Base-by-base conservation (phyloP, 2,329 filamentous ascomycete genomes). In the Trichoderma hamatum region DNA sequence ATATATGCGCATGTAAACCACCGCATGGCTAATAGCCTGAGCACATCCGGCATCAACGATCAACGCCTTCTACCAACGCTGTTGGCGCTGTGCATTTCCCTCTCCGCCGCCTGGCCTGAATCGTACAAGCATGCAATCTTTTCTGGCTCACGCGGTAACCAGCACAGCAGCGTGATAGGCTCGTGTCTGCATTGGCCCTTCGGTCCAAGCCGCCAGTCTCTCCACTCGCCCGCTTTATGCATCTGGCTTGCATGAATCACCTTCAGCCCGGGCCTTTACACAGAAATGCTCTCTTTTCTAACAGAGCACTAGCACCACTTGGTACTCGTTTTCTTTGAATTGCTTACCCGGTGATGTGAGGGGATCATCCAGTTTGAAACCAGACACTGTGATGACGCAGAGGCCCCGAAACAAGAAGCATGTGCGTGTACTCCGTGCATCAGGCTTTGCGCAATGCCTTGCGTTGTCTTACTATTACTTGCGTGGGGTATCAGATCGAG, bases 161-260 rank as follows among this genome's bases (percentile, higher is more conserved):
- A 16, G 39, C 54, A 14, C 51, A 54, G 39, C 54, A 51, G 51
- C 26, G 54, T 28, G 54, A 67, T 67, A 46, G 54, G 54, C 39
- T 34, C 39, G 4, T 13, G 46, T 13, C 46, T 43, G 39, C 36
- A 49, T 14, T 59, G 46, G 63, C 30, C 28, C 63, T 67, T 67
- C 63, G 63, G 63, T 51, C 63, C 64, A 59, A 67, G 64, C 64
- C 64, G 64, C 55, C 65, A 54, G 46, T 32, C 32, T 36, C 60
- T 58, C 59, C 59, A 69, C 65, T 52, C 46, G 65, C 56, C 56
- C 55, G 56, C 67, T 67, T 56, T 24, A 69, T 69, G 68, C 68
- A 69, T 46, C 54, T 21, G 21, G 14, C 68, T 55, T 67, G 68
- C 68, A 69, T 69, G 62, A 69, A 69, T 69, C 68, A 69, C 68